Percentiles rank a stretch among this genome's conserved stretches.
Evolutionary conservation across 257 asterid genomes (phyloP).

Genomic region (Nicotiana noctiflora): DNA sequence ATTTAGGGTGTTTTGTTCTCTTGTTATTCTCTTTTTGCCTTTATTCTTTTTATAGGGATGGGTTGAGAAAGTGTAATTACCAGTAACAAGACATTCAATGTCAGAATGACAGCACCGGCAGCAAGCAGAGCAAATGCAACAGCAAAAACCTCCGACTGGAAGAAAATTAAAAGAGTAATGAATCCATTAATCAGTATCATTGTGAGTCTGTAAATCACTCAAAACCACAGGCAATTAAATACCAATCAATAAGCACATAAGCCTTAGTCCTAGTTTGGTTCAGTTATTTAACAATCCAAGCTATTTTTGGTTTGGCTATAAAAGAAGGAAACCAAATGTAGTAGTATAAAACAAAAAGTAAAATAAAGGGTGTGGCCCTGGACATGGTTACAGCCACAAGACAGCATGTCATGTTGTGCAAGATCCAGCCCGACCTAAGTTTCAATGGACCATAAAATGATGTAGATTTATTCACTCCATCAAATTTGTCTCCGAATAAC

Average conservation of each 20-base stretch:
- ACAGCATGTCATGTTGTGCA: neutral
- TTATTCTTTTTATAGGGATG: neutral
- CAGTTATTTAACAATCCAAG: neutral
- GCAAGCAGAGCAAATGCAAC: slow-evolving; percentile 95
- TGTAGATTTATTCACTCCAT: neutral
- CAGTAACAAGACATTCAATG: slow-evolving; percentile 84
- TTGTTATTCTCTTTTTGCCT: neutral
- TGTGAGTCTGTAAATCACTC: neutral
- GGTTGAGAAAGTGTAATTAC: slow-evolving; percentile 27
- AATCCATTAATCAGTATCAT: neutral
- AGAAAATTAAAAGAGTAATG: neutral
- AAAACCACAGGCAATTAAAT: neutral
- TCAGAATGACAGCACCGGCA: slow-evolving; percentile 85
- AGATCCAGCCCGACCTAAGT: neutral
- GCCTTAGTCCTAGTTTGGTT: neutral
- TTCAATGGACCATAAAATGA: neutral
- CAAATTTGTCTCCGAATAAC: neutral
- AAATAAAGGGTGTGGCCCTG: neutral
- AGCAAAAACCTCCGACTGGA: slow-evolving; percentile 96
- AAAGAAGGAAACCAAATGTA: neutral
- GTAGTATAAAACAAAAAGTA: neutral
- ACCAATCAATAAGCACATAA: neutral
- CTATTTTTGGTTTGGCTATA: neutral
- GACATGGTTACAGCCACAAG: neutral
- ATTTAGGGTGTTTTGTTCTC: neutral